phyloP scores from a whole-genome alignment of 2,329 filamentous ascomycete genomes.

The Mycosphaerelloides madeirae region DNA sequence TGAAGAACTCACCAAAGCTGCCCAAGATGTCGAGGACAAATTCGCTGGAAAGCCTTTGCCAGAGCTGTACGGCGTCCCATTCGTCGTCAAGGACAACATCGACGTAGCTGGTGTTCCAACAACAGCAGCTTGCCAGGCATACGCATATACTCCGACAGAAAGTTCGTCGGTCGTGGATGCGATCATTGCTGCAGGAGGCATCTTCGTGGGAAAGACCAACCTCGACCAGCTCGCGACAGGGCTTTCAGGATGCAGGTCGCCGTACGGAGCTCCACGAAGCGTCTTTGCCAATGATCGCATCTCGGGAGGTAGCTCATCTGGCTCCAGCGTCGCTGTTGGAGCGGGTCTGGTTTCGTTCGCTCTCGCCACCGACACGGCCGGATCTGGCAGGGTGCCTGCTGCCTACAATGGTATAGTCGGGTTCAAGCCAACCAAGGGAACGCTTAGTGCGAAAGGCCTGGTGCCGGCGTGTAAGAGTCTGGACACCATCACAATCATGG shows the following conservation, averaged over 20 bases:
- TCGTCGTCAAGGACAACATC: conserved; percentile 55
- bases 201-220: conserved; percentile 58
- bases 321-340: conserved; percentile 52
- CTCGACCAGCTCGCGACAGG: conserved; percentile 61
- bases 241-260: conserved; percentile 54
- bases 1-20: conserved; percentile 39
- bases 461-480: conserved; percentile 54
- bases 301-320: conserved; percentile 55
- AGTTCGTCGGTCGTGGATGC: conserved; percentile 51
- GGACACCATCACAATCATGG: conserved; percentile 54
- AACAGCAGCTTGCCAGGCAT: conserved; percentile 49
- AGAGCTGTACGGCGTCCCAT: conserved; percentile 54
- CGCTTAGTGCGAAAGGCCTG: conserved; percentile 47
- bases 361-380: conserved; percentile 55
- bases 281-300: conserved; percentile 49
- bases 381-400: conserved; percentile 50
- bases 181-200: conserved; percentile 48
- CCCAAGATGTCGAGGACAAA: conserved; percentile 37
- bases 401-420: conserved; percentile 53
- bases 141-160: conserved; percentile 43
- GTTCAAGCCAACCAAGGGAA: conserved; percentile 48
- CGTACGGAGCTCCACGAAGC: conserved; percentile 54
- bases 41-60: conserved; percentile 41
- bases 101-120: conserved; percentile 50
- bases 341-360: conserved; percentile 52